phyloP scores from a whole-genome alignment of 129 eudicot genomes.

The sunflower (Helianthus annuus) region HanXRQr2.0-SUNRISE NC_035440.2:58392719-58393218 shows the following conservation, averaged over 20 bases:
- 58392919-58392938: too few species aligned
- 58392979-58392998: conserved; percentile 22
- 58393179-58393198: conserved; percentile 33
- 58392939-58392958: too few species aligned
- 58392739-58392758: too few species aligned
- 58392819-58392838: too few species aligned
- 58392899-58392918: too few species aligned
- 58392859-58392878: too few species aligned
- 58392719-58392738: too few species aligned
- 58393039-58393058: conserved; percentile 13
- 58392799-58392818: too few species aligned
- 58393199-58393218: conserved; percentile 37
- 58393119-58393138: conserved; percentile 23
- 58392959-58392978: neutral
- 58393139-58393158: conserved; percentile 24
- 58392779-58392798: too few species aligned
- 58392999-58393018: conserved; percentile 24
- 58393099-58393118: conserved; percentile 17
- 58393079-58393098: neutral
- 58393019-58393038: conserved; percentile 14
- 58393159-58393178: conserved; percentile 28
- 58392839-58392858: too few species aligned
- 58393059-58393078: conserved; percentile 25
- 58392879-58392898: too few species aligned
- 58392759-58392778: too few species aligned